These are phyloP conservation scores for Tylopilus sp. DNA, from an alignment of 1,284 basidiomycete species.

Conservation along the genomic window DNA sequence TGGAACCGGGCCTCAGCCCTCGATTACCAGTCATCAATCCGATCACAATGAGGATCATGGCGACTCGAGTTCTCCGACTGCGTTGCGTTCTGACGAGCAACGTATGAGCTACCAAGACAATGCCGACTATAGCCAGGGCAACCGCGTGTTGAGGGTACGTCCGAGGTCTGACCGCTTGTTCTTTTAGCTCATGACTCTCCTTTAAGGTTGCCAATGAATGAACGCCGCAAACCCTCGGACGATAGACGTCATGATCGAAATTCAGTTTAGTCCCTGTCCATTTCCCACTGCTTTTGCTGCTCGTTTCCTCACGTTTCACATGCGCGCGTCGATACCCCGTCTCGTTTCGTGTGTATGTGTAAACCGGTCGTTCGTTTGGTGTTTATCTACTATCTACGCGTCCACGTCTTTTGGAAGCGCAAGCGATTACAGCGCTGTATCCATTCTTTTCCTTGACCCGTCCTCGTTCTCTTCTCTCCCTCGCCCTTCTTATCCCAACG, in stretches of 20 bases:
- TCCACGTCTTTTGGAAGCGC: too few species aligned
- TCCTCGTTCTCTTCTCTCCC: too few species aligned
- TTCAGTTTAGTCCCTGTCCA: neutral
- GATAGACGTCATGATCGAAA: neutral
- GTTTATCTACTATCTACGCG: neutral
- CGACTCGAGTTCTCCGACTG: slow-evolving; percentile 21
- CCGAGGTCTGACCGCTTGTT: too few species aligned
- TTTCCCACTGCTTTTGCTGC: neutral
- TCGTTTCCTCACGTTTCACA: neutral
- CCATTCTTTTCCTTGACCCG: too few species aligned
- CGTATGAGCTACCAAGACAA: slow-evolving; percentile 43
- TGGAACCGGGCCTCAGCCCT: slow-evolving; percentile 11
- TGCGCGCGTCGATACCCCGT: neutral
- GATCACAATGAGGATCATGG: slow-evolving; percentile 25
- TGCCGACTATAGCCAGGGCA: slow-evolving; percentile 39
- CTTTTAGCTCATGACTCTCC: too few species aligned
- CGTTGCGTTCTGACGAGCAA: slow-evolving; percentile 28
- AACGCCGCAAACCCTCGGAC: neutral
- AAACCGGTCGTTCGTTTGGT: neutral
- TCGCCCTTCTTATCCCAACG: too few species aligned
- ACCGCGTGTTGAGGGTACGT: slow-evolving; percentile 40
- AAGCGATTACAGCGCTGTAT: too few species aligned
- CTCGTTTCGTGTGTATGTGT: neutral
- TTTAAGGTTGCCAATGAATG: slow-evolving; percentile 27
- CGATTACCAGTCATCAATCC: slow-evolving; percentile 25